Conservation (phyloP, 2,329 filamentous ascomycete genomes). For the Eutypa lata region DNA sequence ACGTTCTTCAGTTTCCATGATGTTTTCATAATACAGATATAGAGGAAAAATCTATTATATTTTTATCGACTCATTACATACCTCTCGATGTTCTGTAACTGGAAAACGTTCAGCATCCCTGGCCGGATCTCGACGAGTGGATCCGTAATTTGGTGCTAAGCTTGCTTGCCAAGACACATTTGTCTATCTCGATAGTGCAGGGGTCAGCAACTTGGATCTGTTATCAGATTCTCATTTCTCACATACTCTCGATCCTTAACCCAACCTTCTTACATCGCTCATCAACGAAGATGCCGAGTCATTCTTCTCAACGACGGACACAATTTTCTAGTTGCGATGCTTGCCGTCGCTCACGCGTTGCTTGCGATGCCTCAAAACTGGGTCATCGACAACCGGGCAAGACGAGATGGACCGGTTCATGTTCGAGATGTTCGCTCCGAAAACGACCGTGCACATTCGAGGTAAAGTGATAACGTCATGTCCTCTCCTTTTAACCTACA, state of each 20-base stretch:
- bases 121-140: too few species aligned
- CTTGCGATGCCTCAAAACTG: constrained; percentile 25
- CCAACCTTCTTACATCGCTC: background rate
- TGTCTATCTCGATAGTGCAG: too few species aligned
- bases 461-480: constrained; percentile 3
- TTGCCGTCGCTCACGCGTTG: constrained; percentile 28
- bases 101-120: too few species aligned
- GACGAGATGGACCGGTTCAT: constrained; percentile 7
- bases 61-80: too few species aligned
- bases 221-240: too few species aligned
- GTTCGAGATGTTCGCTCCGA: constrained; percentile 11
- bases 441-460: constrained; percentile 15
- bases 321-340: constrained; percentile 33
- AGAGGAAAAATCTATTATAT: too few species aligned
- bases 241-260: too few species aligned
- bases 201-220: too few species aligned
- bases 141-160: too few species aligned
- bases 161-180: too few species aligned
- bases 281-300: background rate
- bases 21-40: background rate
- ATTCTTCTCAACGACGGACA: constrained; percentile 5
- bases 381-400: constrained; percentile 8
- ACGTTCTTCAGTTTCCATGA: background rate
- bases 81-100: too few species aligned
- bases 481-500: background rate